A percentile compares a stretch with the other conserved stretches of the same genome.
Conservation (phyloP, 2,329 filamentous ascomycete species). For the Macrophomina pseudophaseolina region DNA sequence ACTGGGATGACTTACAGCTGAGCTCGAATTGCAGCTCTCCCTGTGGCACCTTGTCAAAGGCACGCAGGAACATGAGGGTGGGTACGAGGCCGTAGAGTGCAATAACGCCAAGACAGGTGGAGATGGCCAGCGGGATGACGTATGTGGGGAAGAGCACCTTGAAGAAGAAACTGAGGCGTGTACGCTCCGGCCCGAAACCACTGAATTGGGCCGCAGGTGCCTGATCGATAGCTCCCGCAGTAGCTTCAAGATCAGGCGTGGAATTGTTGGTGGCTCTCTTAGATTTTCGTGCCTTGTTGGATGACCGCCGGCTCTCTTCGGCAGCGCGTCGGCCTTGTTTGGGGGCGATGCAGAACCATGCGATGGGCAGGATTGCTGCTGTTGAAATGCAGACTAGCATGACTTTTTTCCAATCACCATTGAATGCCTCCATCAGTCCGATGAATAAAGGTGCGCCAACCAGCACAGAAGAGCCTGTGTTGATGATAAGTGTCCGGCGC, state of each 20-base stretch:
- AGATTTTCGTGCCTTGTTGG: neutral
- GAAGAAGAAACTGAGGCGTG: neutral
- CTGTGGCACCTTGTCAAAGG: neutral
- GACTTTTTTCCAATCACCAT: neutral
- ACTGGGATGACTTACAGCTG: neutral
- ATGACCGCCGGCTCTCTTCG: neutral
- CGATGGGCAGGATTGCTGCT: neutral
- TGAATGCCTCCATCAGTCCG: conserved; percentile 1
- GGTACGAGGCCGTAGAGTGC: conserved; percentile 1
- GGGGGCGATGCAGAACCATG: neutral
- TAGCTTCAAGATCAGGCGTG: neutral
- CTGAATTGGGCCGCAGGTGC: neutral
- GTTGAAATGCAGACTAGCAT: conserved; percentile 9
- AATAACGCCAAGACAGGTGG: neutral
- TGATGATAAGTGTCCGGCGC: too few relatives aligned
- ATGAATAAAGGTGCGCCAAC: conserved; percentile 1
- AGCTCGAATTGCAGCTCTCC: neutral
- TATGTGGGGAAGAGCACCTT: conserved; percentile 6
- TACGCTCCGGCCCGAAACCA: conserved; percentile 11
- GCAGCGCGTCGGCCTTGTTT: neutral
- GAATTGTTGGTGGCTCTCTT: neutral
- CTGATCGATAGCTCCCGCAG: neutral
- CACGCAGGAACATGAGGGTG: neutral
- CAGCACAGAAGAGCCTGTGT: conserved; percentile 1
- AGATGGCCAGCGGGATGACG: neutral